Evolutionary conservation across 2,329 filamentous ascomycete genomes (phyloP).

Genomic region (Decorospora gaudefroyi): DNA sequence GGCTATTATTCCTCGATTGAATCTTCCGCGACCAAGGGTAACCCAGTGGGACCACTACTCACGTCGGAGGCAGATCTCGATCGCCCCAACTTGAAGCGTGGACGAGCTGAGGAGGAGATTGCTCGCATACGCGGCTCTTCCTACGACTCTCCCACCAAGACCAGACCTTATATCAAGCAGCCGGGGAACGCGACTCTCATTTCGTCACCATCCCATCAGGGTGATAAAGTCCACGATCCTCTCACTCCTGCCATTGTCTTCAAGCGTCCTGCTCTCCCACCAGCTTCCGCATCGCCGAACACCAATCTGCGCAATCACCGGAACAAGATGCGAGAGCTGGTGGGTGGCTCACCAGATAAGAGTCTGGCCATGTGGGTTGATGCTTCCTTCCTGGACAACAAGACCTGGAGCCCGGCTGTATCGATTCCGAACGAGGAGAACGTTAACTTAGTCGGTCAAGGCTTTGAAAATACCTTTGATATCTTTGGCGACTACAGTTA

Average conservation of each 20-base stretch:
- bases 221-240: constrained; percentile 54
- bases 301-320: constrained; percentile 90
- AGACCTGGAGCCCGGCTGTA: constrained; percentile 67
- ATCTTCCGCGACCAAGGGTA: constrained; percentile 80
- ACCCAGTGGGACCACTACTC: constrained; percentile 65
- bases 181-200: constrained; percentile 38
- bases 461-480: constrained; percentile 61
- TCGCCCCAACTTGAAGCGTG: constrained; percentile 79
- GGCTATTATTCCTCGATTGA: constrained; percentile 97
- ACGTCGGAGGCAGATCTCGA: constrained; percentile 76
- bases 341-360: constrained; percentile 73
- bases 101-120: constrained; percentile 94
- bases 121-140: constrained; percentile 89
- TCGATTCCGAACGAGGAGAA: constrained; percentile 63
- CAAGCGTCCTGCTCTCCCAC: constrained; percentile 67
- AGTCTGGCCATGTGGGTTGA: constrained; percentile 58
- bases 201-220: constrained; percentile 50
- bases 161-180: constrained; percentile 60
- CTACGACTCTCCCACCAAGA: constrained; percentile 85
- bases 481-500: constrained; percentile 60
- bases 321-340: constrained; percentile 76
- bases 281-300: constrained; percentile 84
- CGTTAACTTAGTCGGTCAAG: constrained; percentile 56
- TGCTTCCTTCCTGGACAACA: constrained; percentile 50
- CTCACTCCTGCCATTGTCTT: constrained; percentile 85